Conservation (phyloP, 2,329 filamentous ascomycete species). For the Fusarium buxicola region DNA sequence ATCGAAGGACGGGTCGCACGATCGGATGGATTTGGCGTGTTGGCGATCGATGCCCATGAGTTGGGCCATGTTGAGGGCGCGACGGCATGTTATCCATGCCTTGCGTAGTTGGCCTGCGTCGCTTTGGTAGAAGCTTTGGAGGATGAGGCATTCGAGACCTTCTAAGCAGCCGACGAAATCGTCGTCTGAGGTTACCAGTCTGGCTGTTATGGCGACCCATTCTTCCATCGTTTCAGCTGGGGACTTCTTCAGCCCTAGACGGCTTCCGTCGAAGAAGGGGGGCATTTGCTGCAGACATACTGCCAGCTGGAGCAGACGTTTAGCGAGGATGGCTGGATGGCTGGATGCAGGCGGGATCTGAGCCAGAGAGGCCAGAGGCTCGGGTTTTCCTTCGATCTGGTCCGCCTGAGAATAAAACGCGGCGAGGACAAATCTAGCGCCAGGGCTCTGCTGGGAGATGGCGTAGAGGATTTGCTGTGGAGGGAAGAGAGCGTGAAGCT, state of each 20-base stretch:
- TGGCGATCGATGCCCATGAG: conserved; percentile 61
- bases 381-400: conserved; percentile 50
- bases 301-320: conserved; percentile 59
- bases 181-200: conserved; percentile 62
- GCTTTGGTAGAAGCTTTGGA: conserved; percentile 62
- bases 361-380: conserved; percentile 42
- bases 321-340: conserved; percentile 62
- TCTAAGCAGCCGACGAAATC: conserved; percentile 63
- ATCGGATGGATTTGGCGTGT: conserved; percentile 50
- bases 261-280: conserved; percentile 45
- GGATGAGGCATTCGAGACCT: conserved; percentile 63
- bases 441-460: conserved; percentile 40
- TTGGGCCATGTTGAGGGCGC: conserved; percentile 63
- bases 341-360: conserved; percentile 53
- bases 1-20: conserved; percentile 51
- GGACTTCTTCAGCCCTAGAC: conserved; percentile 40
- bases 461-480: conserved; percentile 36
- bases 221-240: conserved; percentile 39
- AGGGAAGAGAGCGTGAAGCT: conserved; percentile 41
- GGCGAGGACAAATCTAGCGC: conserved; percentile 44
- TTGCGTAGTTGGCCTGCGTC: conserved; percentile 66
- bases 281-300: conserved; percentile 60
- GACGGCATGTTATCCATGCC: conserved; percentile 63
- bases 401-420: conserved; percentile 45
- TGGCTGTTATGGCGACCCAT: conserved; percentile 49